Conservation (phyloP, 2,329 filamentous ascomycete species). For the Basipetospora sp. region DNA sequence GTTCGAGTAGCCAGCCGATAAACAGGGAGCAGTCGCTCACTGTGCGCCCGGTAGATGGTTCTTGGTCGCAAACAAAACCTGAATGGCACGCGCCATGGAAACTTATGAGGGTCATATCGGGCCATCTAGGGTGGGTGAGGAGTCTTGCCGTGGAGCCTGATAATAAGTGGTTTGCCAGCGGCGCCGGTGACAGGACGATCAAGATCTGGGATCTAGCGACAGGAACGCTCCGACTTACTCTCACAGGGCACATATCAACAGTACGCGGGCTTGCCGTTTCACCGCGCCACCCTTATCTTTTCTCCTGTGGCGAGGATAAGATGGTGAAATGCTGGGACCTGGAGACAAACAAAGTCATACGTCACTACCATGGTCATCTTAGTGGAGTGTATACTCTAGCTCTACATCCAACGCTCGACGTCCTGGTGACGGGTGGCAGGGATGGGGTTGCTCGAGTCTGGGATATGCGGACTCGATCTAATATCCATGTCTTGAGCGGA, state of each 20-base stretch:
- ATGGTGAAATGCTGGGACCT: conserved; percentile 99
- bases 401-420: conserved; percentile 87
- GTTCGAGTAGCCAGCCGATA: too few species aligned
- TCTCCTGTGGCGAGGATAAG: conserved; percentile 96
- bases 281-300: conserved; percentile 86
- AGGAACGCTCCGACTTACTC: conserved; percentile 66
- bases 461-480: conserved; percentile 95
- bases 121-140: conserved; percentile 89
- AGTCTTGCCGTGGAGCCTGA: conserved; percentile 81
- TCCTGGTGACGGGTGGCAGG: conserved; percentile 84
- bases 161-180: conserved; percentile 95
- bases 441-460: conserved; percentile 91
- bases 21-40: too few species aligned
- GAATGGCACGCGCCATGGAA: conserved; percentile 99
- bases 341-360: conserved; percentile 98
- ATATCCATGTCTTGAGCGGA: conserved; percentile 82
- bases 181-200: conserved; percentile 88
- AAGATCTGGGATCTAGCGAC: conserved; percentile 97
- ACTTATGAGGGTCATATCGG: conserved; percentile 91
- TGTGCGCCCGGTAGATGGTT: conserved; percentile 8
- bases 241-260: conserved; percentile 89
- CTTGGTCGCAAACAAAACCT: conserved; percentile 42
- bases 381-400: conserved; percentile 88
- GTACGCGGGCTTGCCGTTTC: conserved; percentile 86
- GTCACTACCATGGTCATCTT: conserved; percentile 92